phyloP scores from a whole-genome alignment of 495 filamentous ascomycete genomes.

The Aspergillus bertholletiae region DNA sequence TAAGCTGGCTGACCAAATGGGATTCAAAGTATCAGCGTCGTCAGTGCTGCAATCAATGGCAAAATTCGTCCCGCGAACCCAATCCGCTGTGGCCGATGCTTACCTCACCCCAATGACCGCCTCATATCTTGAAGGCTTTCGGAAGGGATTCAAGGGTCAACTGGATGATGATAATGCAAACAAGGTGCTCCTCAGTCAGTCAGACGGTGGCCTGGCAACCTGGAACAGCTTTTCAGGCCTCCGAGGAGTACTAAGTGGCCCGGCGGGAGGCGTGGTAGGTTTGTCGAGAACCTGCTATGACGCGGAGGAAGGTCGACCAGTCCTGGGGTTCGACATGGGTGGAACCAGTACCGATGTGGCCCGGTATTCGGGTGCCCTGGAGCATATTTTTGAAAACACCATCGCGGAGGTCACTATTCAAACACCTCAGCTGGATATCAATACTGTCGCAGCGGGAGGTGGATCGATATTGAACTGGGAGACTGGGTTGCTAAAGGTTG shows the following conservation, averaged over 20 bases:
- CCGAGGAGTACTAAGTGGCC: slow-evolving; percentile 48
- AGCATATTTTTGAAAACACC: slow-evolving; percentile 92
- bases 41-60: slow-evolving; percentile 76
- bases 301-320: slow-evolving; percentile 69
- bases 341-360: slow-evolving; percentile 91
- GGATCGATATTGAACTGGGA: slow-evolving; percentile 81
- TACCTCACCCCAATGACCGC: slow-evolving; percentile 88
- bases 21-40: slow-evolving; percentile 45
- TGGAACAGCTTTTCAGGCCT: slow-evolving; percentile 46
- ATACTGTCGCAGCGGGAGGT: slow-evolving; percentile 88
- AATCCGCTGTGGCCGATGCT: slow-evolving; percentile 83
- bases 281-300: slow-evolving; percentile 90
- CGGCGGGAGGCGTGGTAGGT: slow-evolving; percentile 68
- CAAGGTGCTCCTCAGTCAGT: slow-evolving; percentile 41
- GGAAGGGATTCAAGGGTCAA: slow-evolving; percentile 45
- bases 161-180: slow-evolving; percentile 35
- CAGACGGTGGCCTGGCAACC: slow-evolving; percentile 44
- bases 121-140: slow-evolving; percentile 81
- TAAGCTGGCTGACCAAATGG: slow-evolving; percentile 35
- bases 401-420: slow-evolving; percentile 91
- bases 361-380: slow-evolving; percentile 79
- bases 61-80: slow-evolving; percentile 61
- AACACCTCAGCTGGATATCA: slow-evolving; percentile 88
- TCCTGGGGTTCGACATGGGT: slow-evolving; percentile 95
- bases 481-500: slow-evolving; percentile 85